A percentile compares a stretch with the other conserved stretches of the same genome.
Conservation (phyloP, 2,329 filamentous ascomycete genomes). For the Trichoderma sp. region DNA sequence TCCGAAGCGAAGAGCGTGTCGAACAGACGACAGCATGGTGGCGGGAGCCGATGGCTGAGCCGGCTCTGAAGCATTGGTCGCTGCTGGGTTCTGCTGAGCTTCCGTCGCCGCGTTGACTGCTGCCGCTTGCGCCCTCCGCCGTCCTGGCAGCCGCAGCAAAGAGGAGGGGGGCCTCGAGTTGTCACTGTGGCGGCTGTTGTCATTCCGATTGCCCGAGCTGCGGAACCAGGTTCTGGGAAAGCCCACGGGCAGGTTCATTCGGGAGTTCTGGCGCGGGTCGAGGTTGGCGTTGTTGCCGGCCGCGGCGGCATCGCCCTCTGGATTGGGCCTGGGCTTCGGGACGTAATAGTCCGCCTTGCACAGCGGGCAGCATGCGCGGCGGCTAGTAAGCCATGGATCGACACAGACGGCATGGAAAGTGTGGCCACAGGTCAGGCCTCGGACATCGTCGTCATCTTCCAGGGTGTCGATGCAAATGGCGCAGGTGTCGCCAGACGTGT, state of each 20-base stretch:
- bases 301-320: conserved; percentile 36
- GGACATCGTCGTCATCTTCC: conserved; percentile 93
- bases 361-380: conserved; percentile 91
- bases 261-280: conserved; percentile 45
- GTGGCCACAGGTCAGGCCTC: conserved; percentile 93
- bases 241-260: conserved; percentile 53
- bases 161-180: conserved; percentile 17
- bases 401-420: conserved; percentile 96
- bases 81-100: not conserved
- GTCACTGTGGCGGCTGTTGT: not conserved
- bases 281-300: conserved; percentile 34
- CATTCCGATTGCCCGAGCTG: conserved; percentile 19
- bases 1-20: conserved; percentile 41
- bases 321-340: conserved; percentile 75
- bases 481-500: conserved; percentile 85
- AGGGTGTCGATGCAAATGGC: conserved; percentile 94
- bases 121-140: conserved; percentile 4
- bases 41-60: conserved; percentile 22
- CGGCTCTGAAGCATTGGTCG: not conserved
- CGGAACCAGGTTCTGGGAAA: conserved; percentile 47
- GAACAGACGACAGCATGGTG: conserved; percentile 40
- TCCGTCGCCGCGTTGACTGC: conserved; percentile 1
- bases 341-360: conserved; percentile 98
- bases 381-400: conserved; percentile 93
- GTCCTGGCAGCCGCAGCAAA: conserved; percentile 7